Evolutionary conservation across 2,329 filamentous ascomycete species (phyloP), one percentile per base, ranked within the genome.

Genomic region (Trichoderma atrobrunneum): DNA sequence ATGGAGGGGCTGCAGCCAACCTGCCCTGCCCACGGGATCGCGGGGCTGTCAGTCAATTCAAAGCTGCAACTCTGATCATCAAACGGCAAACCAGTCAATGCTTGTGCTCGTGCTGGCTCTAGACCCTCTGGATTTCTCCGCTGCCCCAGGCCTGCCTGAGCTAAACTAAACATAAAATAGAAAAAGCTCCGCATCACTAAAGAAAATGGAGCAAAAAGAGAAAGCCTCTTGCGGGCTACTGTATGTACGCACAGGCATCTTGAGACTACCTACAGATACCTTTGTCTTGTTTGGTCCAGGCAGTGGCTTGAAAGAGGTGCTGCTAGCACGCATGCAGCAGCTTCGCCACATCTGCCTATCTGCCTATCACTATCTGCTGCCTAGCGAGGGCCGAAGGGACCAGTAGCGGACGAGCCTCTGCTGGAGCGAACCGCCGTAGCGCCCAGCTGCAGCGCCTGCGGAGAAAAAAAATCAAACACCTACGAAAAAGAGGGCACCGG

Each of bases 261-360:
- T 43, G 39, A 11, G 32, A 18, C 24, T 24, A 7, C 36, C 24
- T 24, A 11, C 36, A 43, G 39, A 43, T 43, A 36, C 34, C 34
- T 36, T 36, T 36, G 34, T 36, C 26, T 26, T 24, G 48, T 54
- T 54, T 54, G 48, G 48, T 54, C n/a, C 48, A 54, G 57, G 57
- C 12, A 43, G 60, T 48, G 60, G 24, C 60, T 63, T 12, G 60
- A 39, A 43, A 28, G 28, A 21, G 24, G 64, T 43, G 32, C 24
- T 57, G 54, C 64, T 67, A 67, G 64, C 51, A 56, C 56, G 48
- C 64, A 43, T 67, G 64, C 56, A 69, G 67, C 43, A 70, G 67
- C 67, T 70, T 62, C 67, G 67, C 67, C 67, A 70, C 67, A 70
- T 70, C 39, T 62, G 67, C 57, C 57, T 51, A 68, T 68, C 56